These are phyloP conservation scores for Lichtheimia corymbifera DNA, from an alignment of 371 early-diverging fungal species.

Conservation along the genomic window DNA sequence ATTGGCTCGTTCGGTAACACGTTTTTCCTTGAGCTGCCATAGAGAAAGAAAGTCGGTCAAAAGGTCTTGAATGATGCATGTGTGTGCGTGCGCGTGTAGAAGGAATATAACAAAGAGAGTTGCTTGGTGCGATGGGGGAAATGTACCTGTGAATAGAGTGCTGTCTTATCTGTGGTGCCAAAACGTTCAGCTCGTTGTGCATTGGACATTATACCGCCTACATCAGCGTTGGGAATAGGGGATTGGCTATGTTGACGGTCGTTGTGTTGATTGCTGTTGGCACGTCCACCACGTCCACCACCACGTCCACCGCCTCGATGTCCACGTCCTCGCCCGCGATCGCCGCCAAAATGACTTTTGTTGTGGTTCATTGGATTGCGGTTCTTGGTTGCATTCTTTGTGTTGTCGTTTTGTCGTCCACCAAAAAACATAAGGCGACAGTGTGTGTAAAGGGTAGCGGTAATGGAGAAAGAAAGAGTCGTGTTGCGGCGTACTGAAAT, in stretches of 20 bases:
- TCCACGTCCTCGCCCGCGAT: neutral
- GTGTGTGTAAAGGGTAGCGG: too few relatives aligned
- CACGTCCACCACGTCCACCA: neutral
- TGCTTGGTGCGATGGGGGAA: neutral
- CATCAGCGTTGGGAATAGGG: neutral
- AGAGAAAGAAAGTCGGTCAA: too few relatives aligned
- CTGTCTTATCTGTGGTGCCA: slow-evolving; percentile 26
- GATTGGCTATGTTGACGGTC: neutral
- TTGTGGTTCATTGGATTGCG: too few relatives aligned
- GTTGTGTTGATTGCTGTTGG: neutral
- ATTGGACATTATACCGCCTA: slow-evolving; percentile 8
- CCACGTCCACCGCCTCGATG: neutral
- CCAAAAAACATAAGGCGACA: too few relatives aligned
- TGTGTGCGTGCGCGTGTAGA: too few relatives aligned
- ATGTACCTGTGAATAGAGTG: slow-evolving; percentile 25
- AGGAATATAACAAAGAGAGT: neutral
- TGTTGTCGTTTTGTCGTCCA: too few relatives aligned
- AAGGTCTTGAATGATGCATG: too few relatives aligned
- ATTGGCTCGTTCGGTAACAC: slow-evolving; percentile 43
- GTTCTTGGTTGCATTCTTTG: too few relatives aligned
- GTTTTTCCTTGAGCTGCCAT: slow-evolving; percentile 43
- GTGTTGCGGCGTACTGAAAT: too few relatives aligned
- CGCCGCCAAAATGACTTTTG: neutral
- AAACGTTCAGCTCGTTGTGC: slow-evolving; percentile 35
- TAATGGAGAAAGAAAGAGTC: too few relatives aligned